Base-by-base conservation (phyloP, 495 filamentous ascomycete genomes). In the Penicillium diatomitis region DNA sequence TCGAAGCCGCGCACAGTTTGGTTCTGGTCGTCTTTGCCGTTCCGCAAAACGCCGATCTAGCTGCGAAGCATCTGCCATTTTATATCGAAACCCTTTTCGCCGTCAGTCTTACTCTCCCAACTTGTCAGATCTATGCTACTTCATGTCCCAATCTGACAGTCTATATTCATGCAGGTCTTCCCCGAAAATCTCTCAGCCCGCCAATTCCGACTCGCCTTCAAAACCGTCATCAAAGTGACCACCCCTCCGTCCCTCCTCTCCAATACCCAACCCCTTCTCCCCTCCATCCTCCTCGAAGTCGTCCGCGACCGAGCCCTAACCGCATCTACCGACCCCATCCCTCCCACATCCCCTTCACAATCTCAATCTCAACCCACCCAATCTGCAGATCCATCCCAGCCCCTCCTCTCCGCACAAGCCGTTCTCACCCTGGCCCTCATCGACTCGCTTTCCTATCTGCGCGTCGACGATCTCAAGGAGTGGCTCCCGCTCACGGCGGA, bases 171-270 rank as follows among this genome's bases (percentile, higher is more conserved):
- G 47, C 36, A 77, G 61, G 77, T 86, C 6, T 98, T 96, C 66
- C 94, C 92, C 3, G 55, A 73, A 5, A 86, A 86, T 52, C 81
- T 98, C 10, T 91, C 88, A 2, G 78, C 84, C 3, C 80, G 89
- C 5, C 92, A 98, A 70, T 97, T 98, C 69, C 82, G 91, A 35
- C 77, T 97, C 10, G 92, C 91, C 27, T 90, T 96, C 76, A 89
- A 87, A 62, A 91, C 88, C 6, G 71, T 97, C 44, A 79, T 96
- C 55, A 83, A 84, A 56, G 83, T 96, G 45, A 80, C 88, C n/a
- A 82, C 86, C 3, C 89, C 90, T 20, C 90, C 92, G 0, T 86
- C 81, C 32, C 78, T 77, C 10, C 70, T 95, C 33, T 78, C 85
- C 10, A 79, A 76, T 41, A 75, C 66, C 6, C 82, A 94, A 44